These are phyloP conservation scores for Penicillium crystallinum DNA, from an alignment of 495 filamentous ascomycete species.

Conservation along the genomic window DNA sequence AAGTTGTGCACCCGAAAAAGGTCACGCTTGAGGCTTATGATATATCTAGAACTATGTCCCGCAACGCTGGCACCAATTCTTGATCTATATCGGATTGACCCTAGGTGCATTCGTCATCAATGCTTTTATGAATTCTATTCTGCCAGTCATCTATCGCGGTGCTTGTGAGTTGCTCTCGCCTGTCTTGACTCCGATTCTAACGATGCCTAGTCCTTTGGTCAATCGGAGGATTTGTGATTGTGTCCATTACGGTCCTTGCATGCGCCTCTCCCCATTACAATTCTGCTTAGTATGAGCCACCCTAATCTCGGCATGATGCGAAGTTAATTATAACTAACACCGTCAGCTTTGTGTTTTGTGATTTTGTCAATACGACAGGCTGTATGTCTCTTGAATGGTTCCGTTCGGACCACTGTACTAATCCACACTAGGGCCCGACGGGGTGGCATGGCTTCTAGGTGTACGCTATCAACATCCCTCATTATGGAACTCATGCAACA, in stretches of 20 bases:
- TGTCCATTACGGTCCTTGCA: conserved; percentile 59
- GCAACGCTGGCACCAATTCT: conserved; percentile 63
- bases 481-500: neutral
- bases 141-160: conserved; percentile 58
- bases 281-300: conserved; percentile 52
- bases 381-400: conserved; percentile 21
- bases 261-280: conserved; percentile 56
- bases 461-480: conserved; percentile 11
- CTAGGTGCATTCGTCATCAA: conserved; percentile 59
- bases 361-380: conserved; percentile 54
- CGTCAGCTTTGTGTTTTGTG: conserved; percentile 50
- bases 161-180: conserved; percentile 23
- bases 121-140: conserved; percentile 55
- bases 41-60: conserved; percentile 38
- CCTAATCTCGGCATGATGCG: conserved; percentile 21
- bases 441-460: conserved; percentile 55
- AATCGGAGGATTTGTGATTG: conserved; percentile 57
- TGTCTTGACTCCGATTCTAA: conserved; percentile 5
- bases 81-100: conserved; percentile 62
- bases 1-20: too few relatives aligned
- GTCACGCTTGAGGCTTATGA: neutral
- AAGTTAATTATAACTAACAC: conserved; percentile 22
- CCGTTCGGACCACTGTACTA: conserved; percentile 1
- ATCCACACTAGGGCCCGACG: conserved; percentile 45
- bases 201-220: conserved; percentile 52